phyloP scores from a whole-genome alignment of 441 rosid genomes.

The Melastoma candidum region DNA sequence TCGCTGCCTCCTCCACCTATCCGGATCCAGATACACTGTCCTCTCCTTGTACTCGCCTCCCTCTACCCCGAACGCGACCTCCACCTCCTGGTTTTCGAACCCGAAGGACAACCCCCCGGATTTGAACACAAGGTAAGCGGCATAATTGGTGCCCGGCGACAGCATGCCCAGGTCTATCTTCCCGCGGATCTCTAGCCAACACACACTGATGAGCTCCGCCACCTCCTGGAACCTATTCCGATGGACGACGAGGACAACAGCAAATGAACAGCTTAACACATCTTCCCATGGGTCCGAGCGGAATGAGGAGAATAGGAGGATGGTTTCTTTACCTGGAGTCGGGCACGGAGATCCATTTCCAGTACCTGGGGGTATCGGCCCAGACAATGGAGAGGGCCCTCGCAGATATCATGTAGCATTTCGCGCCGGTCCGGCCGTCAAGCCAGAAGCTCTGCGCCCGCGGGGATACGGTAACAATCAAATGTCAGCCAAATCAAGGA shows the following conservation, averaged over 20 bases:
- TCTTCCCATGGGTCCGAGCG: too few relatives aligned
- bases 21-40: slow-evolving; percentile 8
- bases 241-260: too few relatives aligned
- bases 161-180: slow-evolving; percentile 14
- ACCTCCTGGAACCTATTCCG: slow-evolving; percentile 14
- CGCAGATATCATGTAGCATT: slow-evolving; percentile 4
- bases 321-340: slow-evolving; percentile 7
- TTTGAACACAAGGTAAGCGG: slow-evolving; percentile 15
- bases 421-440: slow-evolving; percentile 3
- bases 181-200: slow-evolving; percentile 12
- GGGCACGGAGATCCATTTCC: slow-evolving; percentile 9
- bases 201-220: slow-evolving; percentile 7
- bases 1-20: slow-evolving; percentile 3
- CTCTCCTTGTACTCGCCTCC: neutral
- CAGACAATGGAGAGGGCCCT: slow-evolving; percentile 10
- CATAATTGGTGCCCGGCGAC: slow-evolving; percentile 14
- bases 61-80: slow-evolving; percentile 6
- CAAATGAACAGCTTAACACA: too few relatives aligned
- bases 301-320: too few relatives aligned
- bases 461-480: too few relatives aligned
- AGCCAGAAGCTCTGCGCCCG: slow-evolving; percentile 12
- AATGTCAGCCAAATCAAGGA: too few relatives aligned
- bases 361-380: slow-evolving; percentile 11
- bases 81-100: slow-evolving; percentile 11
- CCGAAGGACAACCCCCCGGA: slow-evolving; percentile 1